A percentile compares a stretch with the other conserved stretches of the same genome.
phyloP scores from a whole-genome alignment of 306 rosid species.

The Fagus crenata region DNA sequence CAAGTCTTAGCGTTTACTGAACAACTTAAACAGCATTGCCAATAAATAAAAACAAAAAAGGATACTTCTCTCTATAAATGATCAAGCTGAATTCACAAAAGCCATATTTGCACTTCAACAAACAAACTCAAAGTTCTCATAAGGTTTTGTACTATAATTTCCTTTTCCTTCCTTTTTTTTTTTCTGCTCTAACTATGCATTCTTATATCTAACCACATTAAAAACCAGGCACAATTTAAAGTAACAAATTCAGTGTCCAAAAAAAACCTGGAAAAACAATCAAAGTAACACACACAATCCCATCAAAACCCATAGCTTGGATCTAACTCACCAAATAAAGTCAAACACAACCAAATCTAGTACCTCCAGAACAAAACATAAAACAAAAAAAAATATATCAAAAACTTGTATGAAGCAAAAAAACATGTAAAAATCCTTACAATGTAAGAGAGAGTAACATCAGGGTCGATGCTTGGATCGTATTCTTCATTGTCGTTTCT shows the following conservation, averaged over 20 bases:
- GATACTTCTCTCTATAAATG: constrained; percentile 25
- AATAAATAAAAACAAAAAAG: constrained; percentile 7
- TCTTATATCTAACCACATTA: background rate
- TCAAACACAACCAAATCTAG: constrained; percentile 28
- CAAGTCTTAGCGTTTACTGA: background rate
- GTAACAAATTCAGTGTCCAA: constrained; percentile 4
- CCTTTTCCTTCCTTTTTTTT: background rate
- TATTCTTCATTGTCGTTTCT: constrained; percentile 61
- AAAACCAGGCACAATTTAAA: background rate
- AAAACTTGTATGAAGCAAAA: background rate
- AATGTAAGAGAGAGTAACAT: constrained; percentile 80
- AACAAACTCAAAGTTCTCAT: background rate
- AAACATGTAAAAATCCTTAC: constrained; percentile 49
- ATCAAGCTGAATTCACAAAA: constrained; percentile 25
- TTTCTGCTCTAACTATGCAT: background rate
- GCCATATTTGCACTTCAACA: constrained; percentile 14
- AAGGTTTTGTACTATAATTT: constrained; percentile 5
- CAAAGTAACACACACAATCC: constrained; percentile 7
- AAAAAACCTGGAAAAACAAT: background rate
- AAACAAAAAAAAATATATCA: constrained; percentile 4
- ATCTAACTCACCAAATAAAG: constrained; percentile 46
- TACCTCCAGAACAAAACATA: constrained; percentile 17
- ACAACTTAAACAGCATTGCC: constrained; percentile 17
- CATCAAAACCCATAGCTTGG: constrained; percentile 33
- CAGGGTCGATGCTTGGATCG: constrained; percentile 78